Base-by-base conservation (phyloP, 2,329 filamentous ascomycete genomes). In the Diaporthe sp. region DNA sequence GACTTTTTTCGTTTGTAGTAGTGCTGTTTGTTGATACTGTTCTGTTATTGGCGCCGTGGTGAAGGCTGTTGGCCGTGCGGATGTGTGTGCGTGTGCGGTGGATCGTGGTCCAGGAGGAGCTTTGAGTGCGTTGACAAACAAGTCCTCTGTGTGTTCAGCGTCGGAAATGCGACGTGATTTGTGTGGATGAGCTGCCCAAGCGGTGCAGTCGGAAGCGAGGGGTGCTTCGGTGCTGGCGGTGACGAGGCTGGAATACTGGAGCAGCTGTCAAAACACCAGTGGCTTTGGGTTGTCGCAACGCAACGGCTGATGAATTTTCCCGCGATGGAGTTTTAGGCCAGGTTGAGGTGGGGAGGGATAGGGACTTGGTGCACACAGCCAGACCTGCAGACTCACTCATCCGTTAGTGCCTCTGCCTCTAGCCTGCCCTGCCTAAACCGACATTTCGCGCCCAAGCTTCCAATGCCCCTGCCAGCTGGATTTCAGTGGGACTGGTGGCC, bases 261-360 rank as follows among this genome's bases (percentile, higher is more conserved):
- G 65, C 46, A 39, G 65, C 46, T 53, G 46, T 68, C 65, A 68
- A 39, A 31, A 68, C 49, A 55, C 65, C 65, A 69, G 65, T 69
- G 22, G 65, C 46, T 39, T 55, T 39, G n/a, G 3, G 37, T 55
- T 55, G 71, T 59, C 72, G 49, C 62, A 73, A 59, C 44, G 62
- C 62, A 73, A 59, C 44, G 62, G 49, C 8, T 69, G 74, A 76
- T 69, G 65, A 76, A 74, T 76, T 76, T 76, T 76, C 71, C 74
- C 68, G 57, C 53, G 62, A 76, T 65, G 71, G 74, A 68, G 72
- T 74, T 76, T 68, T 73, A 53, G 71, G 46, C 42, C 61, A 58
- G 61, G 46, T 73, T 55, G 62, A 70, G 46, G 58, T 76, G 55
- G 67, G 57, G 53, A 72, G 65, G 49, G 49, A 67, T 49, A 67